Percentiles rank a stretch among this genome's conserved stretches.
Evolutionary conservation across 495 filamentous ascomycete genomes (phyloP).

Genomic region (Aspergillus sclerotioniger): DNA sequence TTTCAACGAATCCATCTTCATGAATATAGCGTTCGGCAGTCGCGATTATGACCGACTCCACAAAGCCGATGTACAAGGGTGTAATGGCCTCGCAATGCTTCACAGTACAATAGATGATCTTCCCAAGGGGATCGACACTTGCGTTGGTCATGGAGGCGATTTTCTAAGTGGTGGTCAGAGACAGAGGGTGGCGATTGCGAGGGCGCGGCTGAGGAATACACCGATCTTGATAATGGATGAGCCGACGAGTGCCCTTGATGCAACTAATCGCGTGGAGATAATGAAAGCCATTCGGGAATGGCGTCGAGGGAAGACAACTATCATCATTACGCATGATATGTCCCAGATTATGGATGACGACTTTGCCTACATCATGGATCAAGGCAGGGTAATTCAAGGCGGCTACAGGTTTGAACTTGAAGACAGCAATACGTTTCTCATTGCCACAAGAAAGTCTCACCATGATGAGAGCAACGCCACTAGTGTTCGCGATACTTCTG

Average conservation of each 20-base stretch:
- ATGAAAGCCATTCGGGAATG: slow-evolving; percentile 71
- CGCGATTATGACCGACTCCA: slow-evolving; percentile 47
- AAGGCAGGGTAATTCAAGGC: slow-evolving; percentile 65
- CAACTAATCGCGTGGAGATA: slow-evolving; percentile 64
- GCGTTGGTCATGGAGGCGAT: slow-evolving; percentile 66
- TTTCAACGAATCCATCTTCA: slow-evolving; percentile 78
- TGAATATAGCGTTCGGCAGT: slow-evolving; percentile 78
- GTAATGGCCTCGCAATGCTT: slow-evolving; percentile 64
- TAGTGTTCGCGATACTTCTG: background rate
- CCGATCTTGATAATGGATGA: slow-evolving; percentile 83
- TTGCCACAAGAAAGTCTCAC: slow-evolving; percentile 1
- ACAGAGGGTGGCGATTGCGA: slow-evolving; percentile 73
- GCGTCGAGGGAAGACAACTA: slow-evolving; percentile 69
- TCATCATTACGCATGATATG: slow-evolving; percentile 89
- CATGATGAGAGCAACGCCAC: background rate
- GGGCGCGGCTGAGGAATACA: slow-evolving; percentile 75
- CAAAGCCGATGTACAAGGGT: slow-evolving; percentile 52
- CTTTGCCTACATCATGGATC: slow-evolving; percentile 77
- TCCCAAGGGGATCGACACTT: slow-evolving; percentile 71
- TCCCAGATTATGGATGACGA: slow-evolving; percentile 72
- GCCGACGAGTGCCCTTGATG: slow-evolving; percentile 77
- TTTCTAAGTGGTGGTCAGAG: slow-evolving; percentile 83
- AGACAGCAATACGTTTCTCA: slow-evolving; percentile 20
- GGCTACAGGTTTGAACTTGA: slow-evolving; percentile 55
- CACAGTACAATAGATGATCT: slow-evolving; percentile 68